These are phyloP conservation scores for Didymella sp. DNA, from an alignment of 2,329 filamentous ascomycete genomes.

Conservation along the genomic window DNA sequence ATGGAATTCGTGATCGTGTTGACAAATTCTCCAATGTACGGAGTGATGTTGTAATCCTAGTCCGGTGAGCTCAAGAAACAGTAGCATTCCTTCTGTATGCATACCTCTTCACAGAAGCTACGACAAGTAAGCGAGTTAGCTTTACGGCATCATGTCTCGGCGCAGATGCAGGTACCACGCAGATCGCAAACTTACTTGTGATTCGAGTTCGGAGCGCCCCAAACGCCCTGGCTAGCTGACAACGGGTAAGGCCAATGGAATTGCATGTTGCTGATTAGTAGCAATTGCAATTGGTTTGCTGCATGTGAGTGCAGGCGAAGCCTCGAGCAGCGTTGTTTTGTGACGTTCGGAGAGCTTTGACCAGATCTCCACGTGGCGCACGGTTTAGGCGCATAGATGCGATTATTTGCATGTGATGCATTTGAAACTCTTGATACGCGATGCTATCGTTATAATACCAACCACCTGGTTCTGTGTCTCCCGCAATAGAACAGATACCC, in stretches of 20 bases:
- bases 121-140: slow-evolving; percentile 21
- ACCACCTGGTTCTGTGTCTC: background rate
- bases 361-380: slow-evolving; percentile 24
- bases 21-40: slow-evolving; percentile 62
- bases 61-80: background rate
- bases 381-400: slow-evolving; percentile 11
- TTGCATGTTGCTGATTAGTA: slow-evolving; percentile 26
- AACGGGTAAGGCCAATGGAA: slow-evolving; percentile 37
- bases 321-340: slow-evolving; percentile 9
- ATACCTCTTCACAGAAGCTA: slow-evolving; percentile 48
- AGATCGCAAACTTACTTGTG: slow-evolving; percentile 39
- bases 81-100: background rate
- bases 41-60: slow-evolving; percentile 63
- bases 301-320: background rate
- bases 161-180: slow-evolving; percentile 15
- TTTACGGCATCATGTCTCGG: slow-evolving; percentile 2
- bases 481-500: too few relatives aligned
- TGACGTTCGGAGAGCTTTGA: slow-evolving; percentile 18
- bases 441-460: background rate
- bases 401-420: background rate
- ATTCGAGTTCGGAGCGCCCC: slow-evolving; percentile 41
- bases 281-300: background rate
- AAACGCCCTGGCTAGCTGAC: slow-evolving; percentile 30
- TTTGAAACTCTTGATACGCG: background rate
- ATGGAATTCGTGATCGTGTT: slow-evolving; percentile 61